Evolutionary conservation across 2,329 filamentous ascomycete species (phyloP), one percentile per base, ranked within the genome.

Genomic region (Aspergillus niger): DNA sequence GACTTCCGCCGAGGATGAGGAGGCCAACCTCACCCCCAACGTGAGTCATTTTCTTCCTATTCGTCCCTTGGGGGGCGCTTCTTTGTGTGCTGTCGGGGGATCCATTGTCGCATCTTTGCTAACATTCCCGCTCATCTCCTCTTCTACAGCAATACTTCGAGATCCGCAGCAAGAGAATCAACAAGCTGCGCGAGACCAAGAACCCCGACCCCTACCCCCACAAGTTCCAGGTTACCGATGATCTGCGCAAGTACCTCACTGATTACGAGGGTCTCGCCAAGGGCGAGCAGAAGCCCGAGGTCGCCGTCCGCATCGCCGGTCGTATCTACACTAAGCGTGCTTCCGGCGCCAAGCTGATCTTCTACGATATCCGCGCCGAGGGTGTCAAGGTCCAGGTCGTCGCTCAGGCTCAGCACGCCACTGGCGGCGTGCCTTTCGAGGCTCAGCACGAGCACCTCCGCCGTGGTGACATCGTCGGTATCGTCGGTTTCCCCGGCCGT

Each of bases 381-480:
- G 90, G 90, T 59, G 83, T 86, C 67, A 90, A 91, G 77, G 83
- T 97, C 50, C 96, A 99, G 82, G 87, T 98, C 65, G 91, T 98
- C 83, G 96, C 92, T 75, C 92, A 97, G 78, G 85, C 90, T 49
- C 89, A 97, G 72, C 86, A 96, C 70, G 85, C 88, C 59, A 85
- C 85, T 59, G 86, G 89, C 67, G 85, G 85, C 52, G 83, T 85
- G 20, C 77, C 88, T 7, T 99, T 98, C 70, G 90, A 91, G 69
- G 86, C 91, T 62, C 94, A 98, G 80, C 95, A 99, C 74, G 89
- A 96, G 71, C 85, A 91, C 76, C 85, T 99, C 62, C 88, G 93
- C 67, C 85, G 94, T 76, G 96, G 95, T 75, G 96, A 99, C 76
- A 91, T 97, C 67, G 90, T 99, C 70, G 95, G 94, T 62, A 86